Percentiles rank a stretch among this genome's conserved stretches.
Evolutionary conservation across 2,329 filamentous ascomycete species (phyloP).

Genomic region (Beauveria sp.): DNA sequence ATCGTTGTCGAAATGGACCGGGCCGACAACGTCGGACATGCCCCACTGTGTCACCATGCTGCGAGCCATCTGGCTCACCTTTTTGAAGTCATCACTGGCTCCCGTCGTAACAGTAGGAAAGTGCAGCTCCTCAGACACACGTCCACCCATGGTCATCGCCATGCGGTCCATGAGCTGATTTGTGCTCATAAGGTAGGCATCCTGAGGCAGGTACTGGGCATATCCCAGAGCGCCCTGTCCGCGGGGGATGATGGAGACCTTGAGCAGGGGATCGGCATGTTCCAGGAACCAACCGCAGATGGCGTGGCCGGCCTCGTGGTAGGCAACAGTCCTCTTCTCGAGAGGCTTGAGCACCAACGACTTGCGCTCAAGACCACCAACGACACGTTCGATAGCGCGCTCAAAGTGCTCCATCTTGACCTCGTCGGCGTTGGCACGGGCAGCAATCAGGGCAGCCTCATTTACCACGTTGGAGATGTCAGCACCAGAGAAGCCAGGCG

Average conservation of each 20-base stretch:
- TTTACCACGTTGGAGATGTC: constrained; percentile 99
- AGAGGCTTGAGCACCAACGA: constrained; percentile 86
- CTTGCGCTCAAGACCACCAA: constrained; percentile 95
- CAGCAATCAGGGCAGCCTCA: constrained; percentile 91
- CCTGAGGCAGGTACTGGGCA: constrained; percentile 90
- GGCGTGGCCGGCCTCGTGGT: constrained; percentile 96
- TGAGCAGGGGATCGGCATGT: constrained; percentile 92
- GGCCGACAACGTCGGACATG: constrained; percentile 92
- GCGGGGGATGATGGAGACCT: constrained; percentile 97
- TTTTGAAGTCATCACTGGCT: constrained; percentile 95
- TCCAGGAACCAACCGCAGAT: constrained; percentile 98
- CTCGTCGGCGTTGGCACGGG: constrained; percentile 68
- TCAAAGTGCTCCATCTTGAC: constrained; percentile 92
- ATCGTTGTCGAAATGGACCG: constrained; percentile 82
- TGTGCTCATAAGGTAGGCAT: constrained; percentile 92
- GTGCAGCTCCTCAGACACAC: constrained; percentile 91
- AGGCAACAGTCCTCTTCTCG: constrained; percentile 93
- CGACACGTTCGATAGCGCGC: constrained; percentile 92
- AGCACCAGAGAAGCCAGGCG: constrained; percentile 92
- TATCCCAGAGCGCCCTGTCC: constrained; percentile 91
- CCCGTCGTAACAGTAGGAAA: constrained; percentile 95
- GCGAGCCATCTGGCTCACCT: constrained; percentile 91
- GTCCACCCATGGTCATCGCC: constrained; percentile 97
- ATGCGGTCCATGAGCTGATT: constrained; percentile 98
- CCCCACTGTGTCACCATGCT: constrained; percentile 99